Conservation (phyloP, 2,329 filamentous ascomycete species). For the Monascus ruber region DNA sequence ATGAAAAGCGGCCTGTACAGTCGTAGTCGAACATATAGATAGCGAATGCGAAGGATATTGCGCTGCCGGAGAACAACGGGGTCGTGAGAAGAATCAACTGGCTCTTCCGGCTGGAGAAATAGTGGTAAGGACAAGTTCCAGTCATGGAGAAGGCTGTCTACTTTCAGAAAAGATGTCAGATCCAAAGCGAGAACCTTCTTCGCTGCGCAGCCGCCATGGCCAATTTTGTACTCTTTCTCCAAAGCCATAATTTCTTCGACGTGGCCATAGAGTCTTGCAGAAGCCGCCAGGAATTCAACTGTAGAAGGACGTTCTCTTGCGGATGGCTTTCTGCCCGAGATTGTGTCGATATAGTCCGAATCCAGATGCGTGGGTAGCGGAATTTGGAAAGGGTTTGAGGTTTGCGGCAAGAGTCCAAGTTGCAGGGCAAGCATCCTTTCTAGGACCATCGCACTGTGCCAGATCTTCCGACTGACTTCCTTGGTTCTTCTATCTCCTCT, state of each 20-base stretch:
- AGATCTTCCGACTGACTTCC: slow-evolving; percentile 13
- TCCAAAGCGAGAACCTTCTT: slow-evolving; percentile 13
- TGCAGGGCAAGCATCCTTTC: slow-evolving; percentile 14
- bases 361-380: slow-evolving; percentile 13
- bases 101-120: slow-evolving; percentile 5
- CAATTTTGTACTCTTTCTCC: slow-evolving; percentile 10
- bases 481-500: slow-evolving; percentile 5
- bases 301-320: slow-evolving; percentile 11
- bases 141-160: slow-evolving; percentile 10
- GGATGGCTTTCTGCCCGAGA: slow-evolving; percentile 5
- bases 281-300: slow-evolving; percentile 13
- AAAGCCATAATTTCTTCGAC: slow-evolving; percentile 11
- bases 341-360: slow-evolving; percentile 13
- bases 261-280: slow-evolving; percentile 10
- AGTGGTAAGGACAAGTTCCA: slow-evolving; percentile 13
- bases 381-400: slow-evolving; percentile 7
- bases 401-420: slow-evolving; percentile 9
- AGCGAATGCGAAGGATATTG: slow-evolving; percentile 13
- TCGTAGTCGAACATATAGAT: slow-evolving; percentile 12
- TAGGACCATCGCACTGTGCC: slow-evolving; percentile 15
- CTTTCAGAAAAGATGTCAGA: slow-evolving; percentile 6
- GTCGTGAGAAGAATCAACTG: slow-evolving; percentile 2
- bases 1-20: slow-evolving; percentile 6
- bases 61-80: slow-evolving; percentile 12
- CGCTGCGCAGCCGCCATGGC: slow-evolving; percentile 4